phyloP scores from a whole-genome alignment of 495 filamentous ascomycete species.

The Penicillium ucsense region DNA sequence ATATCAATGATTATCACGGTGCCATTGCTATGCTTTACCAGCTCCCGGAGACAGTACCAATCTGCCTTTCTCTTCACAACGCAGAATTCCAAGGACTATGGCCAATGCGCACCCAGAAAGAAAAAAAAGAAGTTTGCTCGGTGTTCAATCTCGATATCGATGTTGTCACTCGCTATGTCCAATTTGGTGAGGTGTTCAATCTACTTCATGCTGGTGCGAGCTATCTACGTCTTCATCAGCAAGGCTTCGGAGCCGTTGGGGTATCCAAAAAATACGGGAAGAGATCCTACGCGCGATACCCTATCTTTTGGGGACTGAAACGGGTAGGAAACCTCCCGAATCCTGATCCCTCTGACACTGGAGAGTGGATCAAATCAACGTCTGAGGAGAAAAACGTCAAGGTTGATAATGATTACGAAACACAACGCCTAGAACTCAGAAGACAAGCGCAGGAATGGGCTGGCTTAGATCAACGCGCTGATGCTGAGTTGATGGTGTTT shows the following conservation, averaged over 20 bases:
- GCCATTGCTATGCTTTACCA: constrained; percentile 63
- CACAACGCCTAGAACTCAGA: constrained; percentile 44
- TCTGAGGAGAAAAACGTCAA: constrained; percentile 41
- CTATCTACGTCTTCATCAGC: constrained; percentile 65
- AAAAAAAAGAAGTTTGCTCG: constrained; percentile 58
- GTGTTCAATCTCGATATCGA: constrained; percentile 54
- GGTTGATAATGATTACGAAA: constrained; percentile 51
- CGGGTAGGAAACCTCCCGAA: constrained; percentile 65
- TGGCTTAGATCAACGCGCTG: constrained; percentile 51
- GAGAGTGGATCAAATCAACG: constrained; percentile 51
- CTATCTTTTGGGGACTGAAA: constrained; percentile 67
- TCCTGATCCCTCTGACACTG: constrained; percentile 67
- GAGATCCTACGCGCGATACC: constrained; percentile 63
- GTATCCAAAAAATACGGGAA: constrained; percentile 70
- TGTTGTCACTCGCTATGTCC: constrained; percentile 33
- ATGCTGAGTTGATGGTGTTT: constrained; percentile 68
- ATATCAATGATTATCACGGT: constrained; percentile 77
- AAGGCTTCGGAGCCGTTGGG: constrained; percentile 66
- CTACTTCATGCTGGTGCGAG: constrained; percentile 63
- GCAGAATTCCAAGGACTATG: constrained; percentile 68
- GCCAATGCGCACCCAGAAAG: constrained; percentile 61
- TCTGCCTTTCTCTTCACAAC: constrained; percentile 50
- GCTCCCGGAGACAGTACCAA: constrained; percentile 46
- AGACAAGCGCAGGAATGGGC: constrained; percentile 73
- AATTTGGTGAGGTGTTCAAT: constrained; percentile 63